phyloP scores from a whole-genome alignment of 352 stramenopile genomes.

The Pelagophyceae sp. region DNA sequence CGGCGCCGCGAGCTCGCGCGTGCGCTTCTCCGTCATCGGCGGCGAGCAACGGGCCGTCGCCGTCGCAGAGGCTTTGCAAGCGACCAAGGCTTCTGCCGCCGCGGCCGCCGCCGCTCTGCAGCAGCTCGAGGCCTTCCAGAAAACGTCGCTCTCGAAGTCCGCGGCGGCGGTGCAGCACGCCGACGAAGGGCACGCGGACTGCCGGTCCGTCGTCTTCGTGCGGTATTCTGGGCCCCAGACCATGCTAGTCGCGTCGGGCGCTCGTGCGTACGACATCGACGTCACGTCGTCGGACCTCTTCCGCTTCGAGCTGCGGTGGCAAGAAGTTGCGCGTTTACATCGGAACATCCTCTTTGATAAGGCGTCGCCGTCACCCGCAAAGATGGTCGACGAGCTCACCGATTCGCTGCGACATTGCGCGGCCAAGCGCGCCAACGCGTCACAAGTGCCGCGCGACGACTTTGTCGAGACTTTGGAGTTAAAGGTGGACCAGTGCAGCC shows the following conservation, averaged over 20 bases:
- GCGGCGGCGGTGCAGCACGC: background rate
- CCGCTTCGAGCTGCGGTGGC: slow-evolving; percentile 3
- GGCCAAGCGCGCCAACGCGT: background rate
- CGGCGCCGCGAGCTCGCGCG: background rate
- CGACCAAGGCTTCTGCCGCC: no score
- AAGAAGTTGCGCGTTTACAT: background rate
- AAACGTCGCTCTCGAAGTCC: background rate
- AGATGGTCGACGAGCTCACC: background rate
- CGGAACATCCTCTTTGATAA: slow-evolving; percentile 3
- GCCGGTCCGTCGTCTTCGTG: background rate
- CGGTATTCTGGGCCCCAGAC: slow-evolving; percentile 8
- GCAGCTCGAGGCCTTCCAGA: no score
- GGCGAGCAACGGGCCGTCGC: background rate
- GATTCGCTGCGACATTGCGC: background rate
- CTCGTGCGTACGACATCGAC: background rate
- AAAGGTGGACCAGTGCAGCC: background rate
- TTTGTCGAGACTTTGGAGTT: background rate
- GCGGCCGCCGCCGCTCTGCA: no score
- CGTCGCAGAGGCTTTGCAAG: background rate
- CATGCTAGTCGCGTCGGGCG: background rate
- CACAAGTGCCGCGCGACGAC: background rate
- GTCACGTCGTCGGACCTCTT: background rate
- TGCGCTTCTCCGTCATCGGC: background rate
- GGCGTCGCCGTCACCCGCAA: background rate
- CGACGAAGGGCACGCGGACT: background rate